phyloP scores from a whole-genome alignment of 2,329 filamentous ascomycete species.

The Colletotrichum camelliae region DNA sequence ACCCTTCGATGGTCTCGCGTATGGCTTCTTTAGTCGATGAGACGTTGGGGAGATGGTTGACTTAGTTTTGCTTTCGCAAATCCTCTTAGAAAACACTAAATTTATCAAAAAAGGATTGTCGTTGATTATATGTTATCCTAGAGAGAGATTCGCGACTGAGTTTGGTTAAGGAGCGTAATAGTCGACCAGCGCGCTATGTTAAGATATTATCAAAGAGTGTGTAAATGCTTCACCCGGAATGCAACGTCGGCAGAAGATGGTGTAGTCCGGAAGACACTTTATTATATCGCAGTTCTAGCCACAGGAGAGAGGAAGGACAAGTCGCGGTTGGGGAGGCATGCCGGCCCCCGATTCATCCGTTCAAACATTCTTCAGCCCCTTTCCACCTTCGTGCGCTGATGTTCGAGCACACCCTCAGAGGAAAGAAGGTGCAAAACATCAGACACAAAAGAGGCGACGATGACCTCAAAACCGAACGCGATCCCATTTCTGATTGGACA shows the following conservation, averaged over 20 bases:
- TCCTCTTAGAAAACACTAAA: not conserved
- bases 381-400: constrained; percentile 9
- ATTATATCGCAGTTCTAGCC: not conserved
- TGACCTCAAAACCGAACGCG: not conserved
- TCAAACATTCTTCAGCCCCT: not conserved
- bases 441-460: constrained; percentile 14
- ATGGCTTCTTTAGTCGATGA: not conserved
- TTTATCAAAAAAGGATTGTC: not conserved
- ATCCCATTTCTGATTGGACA: not conserved
- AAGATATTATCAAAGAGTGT: not conserved
- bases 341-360: constrained; percentile 8
- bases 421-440: constrained; percentile 11
- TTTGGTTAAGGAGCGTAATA: not conserved
- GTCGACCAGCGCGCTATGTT: constrained; percentile 8
- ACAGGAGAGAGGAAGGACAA: not conserved
- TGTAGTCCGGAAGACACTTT: not conserved
- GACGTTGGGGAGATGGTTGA: not conserved
- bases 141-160: not conserved
- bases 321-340: not conserved
- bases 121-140: not conserved
- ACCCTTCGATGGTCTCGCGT: not conserved
- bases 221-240: not conserved
- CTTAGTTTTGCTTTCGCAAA: not conserved
- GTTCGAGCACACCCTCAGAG: not conserved
- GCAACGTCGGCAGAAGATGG: not conserved